A percentile compares a stretch with the other conserved stretches of the same genome.
phyloP scores from a whole-genome alignment of 148 eudicot genomes.

The Diospyros lotus region DNA sequence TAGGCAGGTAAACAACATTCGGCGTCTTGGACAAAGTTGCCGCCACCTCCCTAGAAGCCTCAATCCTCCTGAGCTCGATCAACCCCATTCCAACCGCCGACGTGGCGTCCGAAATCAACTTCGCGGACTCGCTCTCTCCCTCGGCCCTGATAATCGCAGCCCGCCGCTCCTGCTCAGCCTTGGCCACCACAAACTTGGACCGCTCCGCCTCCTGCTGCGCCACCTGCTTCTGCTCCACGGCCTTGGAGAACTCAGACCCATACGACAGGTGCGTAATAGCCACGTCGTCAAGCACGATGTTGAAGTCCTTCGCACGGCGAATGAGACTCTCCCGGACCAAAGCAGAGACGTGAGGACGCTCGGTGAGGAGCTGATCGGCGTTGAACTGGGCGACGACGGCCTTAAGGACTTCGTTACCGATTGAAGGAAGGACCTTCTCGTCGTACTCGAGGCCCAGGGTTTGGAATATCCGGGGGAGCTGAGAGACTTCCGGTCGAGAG shows the following conservation, averaged over 20 bases:
- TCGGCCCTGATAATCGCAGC: conserved; percentile 96
- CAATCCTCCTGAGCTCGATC: conserved; percentile 94
- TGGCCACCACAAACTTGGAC: conserved; percentile 82
- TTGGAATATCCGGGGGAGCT: conserved; percentile 57
- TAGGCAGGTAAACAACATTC: conserved; percentile 68
- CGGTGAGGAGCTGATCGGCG: conserved; percentile 94
- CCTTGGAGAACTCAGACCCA: conserved; percentile 90
- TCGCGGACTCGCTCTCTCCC: conserved; percentile 94
- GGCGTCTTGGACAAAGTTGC: conserved; percentile 57
- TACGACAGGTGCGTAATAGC: conserved; percentile 93
- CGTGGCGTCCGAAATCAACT: conserved; percentile 91
- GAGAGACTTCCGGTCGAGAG: conserved; percentile 58
- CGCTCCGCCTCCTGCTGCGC: conserved; percentile 99
- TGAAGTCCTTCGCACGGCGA: conserved; percentile 79
- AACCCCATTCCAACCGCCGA: conserved; percentile 71
- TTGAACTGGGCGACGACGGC: conserved; percentile 81
- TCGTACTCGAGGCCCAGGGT: conserved; percentile 42
- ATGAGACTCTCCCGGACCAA: conserved; percentile 74
- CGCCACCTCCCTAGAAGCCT: conserved; percentile 81
- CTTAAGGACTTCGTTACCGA: conserved; percentile 87
- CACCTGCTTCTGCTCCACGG: conserved; percentile 97
- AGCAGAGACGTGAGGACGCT: conserved; percentile 79
- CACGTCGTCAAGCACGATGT: conserved; percentile 81
- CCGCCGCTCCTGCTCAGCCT: conserved; percentile 92
- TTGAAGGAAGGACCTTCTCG: conserved; percentile 84